These are phyloP conservation scores for Hysterangium stoloniferum DNA, from an alignment of 768 basidiomycete species.

Conservation along the genomic window DNA sequence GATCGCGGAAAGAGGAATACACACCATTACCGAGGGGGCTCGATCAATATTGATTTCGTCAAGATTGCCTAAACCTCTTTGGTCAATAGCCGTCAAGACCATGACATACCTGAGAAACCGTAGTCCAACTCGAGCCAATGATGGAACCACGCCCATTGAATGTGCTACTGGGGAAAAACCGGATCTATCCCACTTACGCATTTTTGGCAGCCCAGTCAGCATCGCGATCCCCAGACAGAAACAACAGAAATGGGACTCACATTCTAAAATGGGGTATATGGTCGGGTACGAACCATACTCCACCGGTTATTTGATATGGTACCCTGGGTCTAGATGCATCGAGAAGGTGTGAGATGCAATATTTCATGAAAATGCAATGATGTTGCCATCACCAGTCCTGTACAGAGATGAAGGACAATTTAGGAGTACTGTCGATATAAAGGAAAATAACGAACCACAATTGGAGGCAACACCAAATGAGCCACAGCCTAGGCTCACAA, in stretches of 20 bases:
- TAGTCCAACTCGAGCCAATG: not conserved
- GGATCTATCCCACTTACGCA: not conserved
- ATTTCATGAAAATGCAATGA: slow-evolving; percentile 1
- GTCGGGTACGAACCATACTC: not conserved
- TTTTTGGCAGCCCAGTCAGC: slow-evolving; percentile 6
- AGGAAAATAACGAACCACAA: too few relatives aligned
- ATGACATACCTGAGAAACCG: not conserved
- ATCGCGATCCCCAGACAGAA: slow-evolving; percentile 1
- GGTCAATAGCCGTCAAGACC: not conserved
- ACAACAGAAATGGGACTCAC: not conserved
- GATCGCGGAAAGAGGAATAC: not conserved
- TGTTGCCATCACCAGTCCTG: too few relatives aligned
- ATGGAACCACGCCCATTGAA: not conserved
- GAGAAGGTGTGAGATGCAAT: not conserved
- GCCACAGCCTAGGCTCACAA: too few relatives aligned
- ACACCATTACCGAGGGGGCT: not conserved
- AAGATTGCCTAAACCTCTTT: not conserved
- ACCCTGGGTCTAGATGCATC: not conserved
- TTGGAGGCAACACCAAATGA: too few relatives aligned
- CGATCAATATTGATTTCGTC: not conserved
- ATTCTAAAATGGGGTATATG: not conserved
- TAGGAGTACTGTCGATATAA: too few relatives aligned
- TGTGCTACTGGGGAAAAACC: not conserved
- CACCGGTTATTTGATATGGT: not conserved
- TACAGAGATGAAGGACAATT: too few relatives aligned